Base-by-base conservation (phyloP, 176 grass and related monocot species). In the Oryza glaberrima region DNA sequence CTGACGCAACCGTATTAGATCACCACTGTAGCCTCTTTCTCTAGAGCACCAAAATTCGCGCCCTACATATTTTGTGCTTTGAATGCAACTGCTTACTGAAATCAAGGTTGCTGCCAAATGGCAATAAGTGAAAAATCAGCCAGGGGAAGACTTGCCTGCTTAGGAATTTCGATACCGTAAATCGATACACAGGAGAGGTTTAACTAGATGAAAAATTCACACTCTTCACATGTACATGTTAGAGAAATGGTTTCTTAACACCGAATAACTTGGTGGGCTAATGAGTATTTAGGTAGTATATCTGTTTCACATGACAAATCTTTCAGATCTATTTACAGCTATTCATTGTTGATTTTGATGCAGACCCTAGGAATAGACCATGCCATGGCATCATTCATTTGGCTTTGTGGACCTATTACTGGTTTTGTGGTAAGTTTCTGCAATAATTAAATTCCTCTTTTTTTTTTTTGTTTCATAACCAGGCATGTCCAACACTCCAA, bases 341-440 rank as follows among this genome's bases (percentile, higher is more conserved):
- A 36, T 44, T 76, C 0, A 41, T 41, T 41, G 35, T 36, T 36
- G 35, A 36, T 41, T 2, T 71, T 75, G 81, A 9, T 88, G 91
- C 96, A 99, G 96, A 99, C 96, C 40, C 90, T 99, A 71, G 96
- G 96, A 81, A 99, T 99, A 92, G 82, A 99, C 47, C 96, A 99
- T 91, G 93, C 91, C 10, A 91, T 96, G 86, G 91, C 93, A 44
- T 99, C 96, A 16, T 96, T 99, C 73, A 99, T 99, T 77, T 99
- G 96, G 96, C 93, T 99, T 20, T 99, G 96, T 32, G 96, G 96
- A 25, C 96, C 96, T 10, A 92, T 99, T 46, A 99, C 96, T 73
- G 96, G 96, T 77, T 99, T 99, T 74, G 88, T 99, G 63, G 96
- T 99, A 90, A 92, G 91, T 91, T 76, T 46, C 1, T 23, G 1